Conservation (phyloP, 148 eudicot species). For the Hydrangea macrophylla region DNA sequence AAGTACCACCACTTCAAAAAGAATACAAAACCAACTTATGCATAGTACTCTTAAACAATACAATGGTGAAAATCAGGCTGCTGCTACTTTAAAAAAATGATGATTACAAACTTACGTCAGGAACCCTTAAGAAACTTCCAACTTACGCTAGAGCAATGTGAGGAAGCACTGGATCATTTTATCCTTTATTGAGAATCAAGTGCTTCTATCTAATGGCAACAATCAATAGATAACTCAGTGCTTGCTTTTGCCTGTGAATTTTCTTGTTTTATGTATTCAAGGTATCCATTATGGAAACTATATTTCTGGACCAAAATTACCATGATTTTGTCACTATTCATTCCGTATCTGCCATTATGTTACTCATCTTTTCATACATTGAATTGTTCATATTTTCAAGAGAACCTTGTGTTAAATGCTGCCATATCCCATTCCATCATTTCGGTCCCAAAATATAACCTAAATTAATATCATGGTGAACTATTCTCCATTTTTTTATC, state of each 20-base stretch:
- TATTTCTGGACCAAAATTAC: not conserved
- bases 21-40: too few species aligned
- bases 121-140: not conserved
- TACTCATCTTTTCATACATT: not conserved
- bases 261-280: not conserved
- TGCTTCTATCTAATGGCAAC: not conserved
- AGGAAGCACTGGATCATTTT: not conserved
- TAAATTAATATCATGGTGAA: not conserved
- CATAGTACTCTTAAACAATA: too few species aligned
- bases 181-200: not conserved
- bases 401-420: not conserved
- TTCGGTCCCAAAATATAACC: not conserved
- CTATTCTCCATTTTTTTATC: not conserved
- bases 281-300: not conserved
- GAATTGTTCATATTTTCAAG: not conserved
- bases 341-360: not conserved
- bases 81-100: not conserved
- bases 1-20: too few species aligned
- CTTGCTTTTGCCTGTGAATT: not conserved
- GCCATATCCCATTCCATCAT: not conserved
- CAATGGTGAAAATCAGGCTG: too few species aligned
- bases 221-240: not conserved
- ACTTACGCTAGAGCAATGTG: not conserved
- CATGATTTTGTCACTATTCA: not conserved
- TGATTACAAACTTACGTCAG: not conserved